Base-by-base conservation (phyloP, 352 stramenopile species). In the Phytophthora vignae region DNA sequence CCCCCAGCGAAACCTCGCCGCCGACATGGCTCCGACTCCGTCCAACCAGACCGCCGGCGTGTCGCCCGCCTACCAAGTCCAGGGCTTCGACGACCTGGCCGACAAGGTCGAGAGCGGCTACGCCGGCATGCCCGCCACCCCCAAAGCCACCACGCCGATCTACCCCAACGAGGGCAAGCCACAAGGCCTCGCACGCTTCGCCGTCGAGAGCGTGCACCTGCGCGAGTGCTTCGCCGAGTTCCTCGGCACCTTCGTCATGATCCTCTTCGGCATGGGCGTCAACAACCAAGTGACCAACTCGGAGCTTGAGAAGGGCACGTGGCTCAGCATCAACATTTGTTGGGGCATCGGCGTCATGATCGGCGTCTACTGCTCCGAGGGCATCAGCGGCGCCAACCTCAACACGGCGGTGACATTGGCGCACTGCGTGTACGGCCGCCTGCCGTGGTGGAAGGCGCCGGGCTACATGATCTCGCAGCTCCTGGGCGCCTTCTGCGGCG, bases 211-310 rank as follows among this genome's bases (percentile, higher is more conserved):
- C 36, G 67, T 76, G 3, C 72, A 78, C 57, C 17, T 77, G 12
- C 73, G 77, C 42, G 74, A 86, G 67, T 85, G 77, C 57, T 61
- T 81, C 25, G 75, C 74, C 21, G 80, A 85, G 60, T 85, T 84
- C 60, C 64, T 87, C n/a, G 75, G 73, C 52, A 82, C 78, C 8
- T 73, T 83, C 60, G 59, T 82, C 29, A 69, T 84, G 66, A 77
- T 90, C 61, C 56, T 67, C n/a, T 90, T 90, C 69, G 82, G 84
- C 27, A 76, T 83, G 48, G 84, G 82, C 46, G 82, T 87, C 5
- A 87, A 87, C 65, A 81, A 84, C 60, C 79, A 91, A 75, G 78
- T 88, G 25, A 73, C 64, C 10, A 69, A 88, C n/a, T 88, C 79
- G 27, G 27, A 31, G 27, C 27, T 31, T 6, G 27, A 31, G 27